Evolutionary conservation across 352 stramenopile genomes (phyloP), one percentile per base, ranked within the genome.

Genomic region (Phytopythium oedochilum): DNA sequence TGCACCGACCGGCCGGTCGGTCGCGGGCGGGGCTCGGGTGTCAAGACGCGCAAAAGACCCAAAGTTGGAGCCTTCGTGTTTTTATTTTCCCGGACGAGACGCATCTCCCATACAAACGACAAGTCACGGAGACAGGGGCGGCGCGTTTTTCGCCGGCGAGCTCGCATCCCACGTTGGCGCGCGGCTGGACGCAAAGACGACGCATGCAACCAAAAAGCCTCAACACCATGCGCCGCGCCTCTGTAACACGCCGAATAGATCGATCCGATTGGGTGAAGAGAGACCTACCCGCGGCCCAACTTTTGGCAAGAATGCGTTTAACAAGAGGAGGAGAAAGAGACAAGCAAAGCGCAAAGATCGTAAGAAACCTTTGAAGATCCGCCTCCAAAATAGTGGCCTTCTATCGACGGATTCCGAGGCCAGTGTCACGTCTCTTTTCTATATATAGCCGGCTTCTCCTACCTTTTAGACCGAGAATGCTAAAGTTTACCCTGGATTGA

Each of bases 131-230:
- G 29, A 29, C 11, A 29, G 14, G 42, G 15, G 5, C 23, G 40
- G 42, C 55, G 48, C 54, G 42, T 60, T 61, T 62, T 66, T 66
- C 17, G 8, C 23, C 9, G 7, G 20, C 38, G 7, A 25, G 38
- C 38, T n/a, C 10, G 18, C 14, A 18, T 43, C 36, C 36, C 36
- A 43, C 36, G 5, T n/a, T 17, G 32, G 7, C 39, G 2, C n/a
- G 20, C 10, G 14, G 45, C 25, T 10, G 18, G 45, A 11, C 29
- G 28, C 45, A 52, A 52, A 52, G 45, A 52, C 28, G 26, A 17
- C 28, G 45, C 45, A 51, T 14, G 29, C 29, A n/a, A n/a, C n/a
- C n/a, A 10, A 34, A 34, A 34, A 34, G 29, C 29, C 10, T 11
- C 29, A 34, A 34, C 29, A 34, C 29, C 5, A 34, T 5, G 23